Evolutionary conservation across 2,329 filamentous ascomycete genomes (phyloP), one percentile per base, ranked within the genome.

Genomic region (Pestalotiopsis fici): DNA sequence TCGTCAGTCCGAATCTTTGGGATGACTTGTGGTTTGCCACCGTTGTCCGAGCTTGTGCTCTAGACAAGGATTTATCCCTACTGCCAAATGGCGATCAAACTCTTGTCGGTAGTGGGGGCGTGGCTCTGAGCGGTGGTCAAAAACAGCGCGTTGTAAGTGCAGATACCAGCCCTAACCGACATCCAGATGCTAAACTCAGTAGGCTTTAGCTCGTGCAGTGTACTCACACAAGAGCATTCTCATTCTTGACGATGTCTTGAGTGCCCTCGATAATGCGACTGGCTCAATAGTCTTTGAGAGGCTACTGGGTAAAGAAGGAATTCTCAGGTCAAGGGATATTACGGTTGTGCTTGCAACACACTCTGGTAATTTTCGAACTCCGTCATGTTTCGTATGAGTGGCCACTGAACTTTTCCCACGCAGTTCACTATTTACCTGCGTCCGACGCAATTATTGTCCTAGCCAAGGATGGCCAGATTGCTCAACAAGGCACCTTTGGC

Each of bases 141-240:
- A 66, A 50, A 27, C 57, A 60, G 2, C 56, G 64, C n/a, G 31
- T 60, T 18, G 64, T 66, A 25, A 21, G 47, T 54, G 5, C 27
- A 35, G 4, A 35, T 35, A 2, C 0, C 31, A 35, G 31, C 31
- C 31, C 31, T 35, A 35, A 35, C 5, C 31, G 31, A 35, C 31
- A 35, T 2, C 31, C 31, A 35, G 31, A 35, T 35, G 31, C 31
- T 35, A 1, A 35, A 35, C 4, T 35, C 31, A 35, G 31, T 23
- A 80, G 78, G 77, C 79, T 1, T 75, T 82, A 7, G 80, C 80
- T 1, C 75, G 80, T 23, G 78, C 78, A 1, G 59, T 81, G 0
- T 81, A 76, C 67, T 70, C 77, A 2, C 69, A 71, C 4, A 71
- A 69, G 13, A 67, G 74, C 1, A 74, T 77, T 2, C 65, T 75